phyloP scores from a whole-genome alignment of 805 yeast species.

The Yarrowia bubula region DNA sequence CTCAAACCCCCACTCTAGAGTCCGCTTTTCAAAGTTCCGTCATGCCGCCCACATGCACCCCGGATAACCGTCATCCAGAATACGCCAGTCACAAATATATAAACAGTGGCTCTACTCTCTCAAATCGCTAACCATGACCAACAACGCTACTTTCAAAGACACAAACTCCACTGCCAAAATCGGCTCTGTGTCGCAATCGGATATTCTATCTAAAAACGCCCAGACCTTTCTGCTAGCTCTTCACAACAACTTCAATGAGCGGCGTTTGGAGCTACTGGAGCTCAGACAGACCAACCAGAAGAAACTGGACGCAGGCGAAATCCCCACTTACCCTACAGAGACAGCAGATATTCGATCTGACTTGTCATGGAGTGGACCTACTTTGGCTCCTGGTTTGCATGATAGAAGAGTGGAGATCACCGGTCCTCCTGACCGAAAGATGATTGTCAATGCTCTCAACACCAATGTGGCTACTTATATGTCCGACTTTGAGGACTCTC shows the following conservation, averaged over 20 bases:
- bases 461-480: constrained; percentile 66
- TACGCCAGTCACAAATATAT: not conserved
- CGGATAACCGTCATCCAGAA: constrained; percentile 2
- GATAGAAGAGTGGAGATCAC: constrained; percentile 73
- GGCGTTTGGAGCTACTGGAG: constrained; percentile 52
- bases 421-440: constrained; percentile 70
- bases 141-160: not conserved
- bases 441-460: constrained; percentile 70
- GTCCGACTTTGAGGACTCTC: constrained; percentile 72
- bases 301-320: constrained; percentile 53
- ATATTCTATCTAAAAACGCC: constrained; percentile 54
- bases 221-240: constrained; percentile 62
- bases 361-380: constrained; percentile 66
- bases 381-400: constrained; percentile 60
- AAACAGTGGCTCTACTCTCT: not conserved
- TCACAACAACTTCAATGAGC: constrained; percentile 56
- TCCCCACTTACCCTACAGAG: constrained; percentile 63
- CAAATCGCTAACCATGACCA: not conserved
- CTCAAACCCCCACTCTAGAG: not conserved
- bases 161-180: not conserved
- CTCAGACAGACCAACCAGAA: constrained; percentile 52
- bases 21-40: not conserved
- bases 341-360: constrained; percentile 59
- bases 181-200: not conserved
- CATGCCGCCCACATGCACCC: not conserved